phyloP scores from a whole-genome alignment of 257 asterid genomes.

The Solanum sejunctum region DNA sequence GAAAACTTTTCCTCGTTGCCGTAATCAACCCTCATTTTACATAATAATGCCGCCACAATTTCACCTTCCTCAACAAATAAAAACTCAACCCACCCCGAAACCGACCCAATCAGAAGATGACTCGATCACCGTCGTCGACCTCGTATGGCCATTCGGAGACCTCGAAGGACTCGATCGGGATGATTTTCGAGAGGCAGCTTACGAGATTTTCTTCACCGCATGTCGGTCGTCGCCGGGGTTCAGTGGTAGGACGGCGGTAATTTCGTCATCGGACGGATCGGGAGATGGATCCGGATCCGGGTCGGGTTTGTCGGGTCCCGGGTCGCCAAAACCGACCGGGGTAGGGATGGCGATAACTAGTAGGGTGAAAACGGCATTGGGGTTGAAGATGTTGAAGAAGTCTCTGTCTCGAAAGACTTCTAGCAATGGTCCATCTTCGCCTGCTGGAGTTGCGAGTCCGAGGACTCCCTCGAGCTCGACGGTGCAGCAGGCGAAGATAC shows the following conservation, averaged over 20 bases:
- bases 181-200: constrained; percentile 73
- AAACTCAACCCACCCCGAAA: constrained; percentile 2
- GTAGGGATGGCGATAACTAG: constrained; percentile 96
- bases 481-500: constrained; percentile 20
- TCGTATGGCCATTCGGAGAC: constrained; percentile 40
- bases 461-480: background rate
- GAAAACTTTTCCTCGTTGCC: background rate
- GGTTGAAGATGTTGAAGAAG: constrained; percentile 68
- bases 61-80: background rate
- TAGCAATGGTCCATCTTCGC: constrained; percentile 35
- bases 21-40: background rate
- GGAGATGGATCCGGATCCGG: constrained; percentile 36
- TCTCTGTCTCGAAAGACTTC: constrained; percentile 58
- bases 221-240: constrained; percentile 94
- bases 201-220: constrained; percentile 88
- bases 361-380: constrained; percentile 71
- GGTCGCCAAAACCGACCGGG: constrained; percentile 41
- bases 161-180: constrained; percentile 51
- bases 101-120: background rate
- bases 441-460: background rate
- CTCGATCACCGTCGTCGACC: constrained; percentile 1
- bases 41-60: background rate
- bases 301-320: constrained; percentile 20
- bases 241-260: constrained; percentile 39
- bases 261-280: constrained; percentile 19